Base-by-base conservation (phyloP, 2,329 filamentous ascomycete genomes). In the Aspergillus flavus region DNA sequence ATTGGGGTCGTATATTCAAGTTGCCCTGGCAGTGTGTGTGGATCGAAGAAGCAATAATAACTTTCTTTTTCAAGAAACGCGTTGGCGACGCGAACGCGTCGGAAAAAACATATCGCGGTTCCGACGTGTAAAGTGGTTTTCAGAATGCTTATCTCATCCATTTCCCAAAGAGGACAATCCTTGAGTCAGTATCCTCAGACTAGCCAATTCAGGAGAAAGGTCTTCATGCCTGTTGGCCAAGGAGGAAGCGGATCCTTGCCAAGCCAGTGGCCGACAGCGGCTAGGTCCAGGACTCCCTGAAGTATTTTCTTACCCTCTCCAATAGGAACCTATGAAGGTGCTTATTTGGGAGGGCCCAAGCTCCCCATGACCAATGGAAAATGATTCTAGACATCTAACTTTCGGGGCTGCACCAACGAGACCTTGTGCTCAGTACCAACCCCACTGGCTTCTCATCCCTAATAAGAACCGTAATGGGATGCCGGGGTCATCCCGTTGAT, bases 61-160 rank as follows among this genome's bases (percentile, higher is more conserved):
- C 23, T 58, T 52, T 61, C 58, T 48, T 41, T 41, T 59, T 30
- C 36, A 43, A 62, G 74, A 69, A 46, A 68, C 72, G 21, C 52
- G 52, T 23, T 11, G 26, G 10, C 2, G 9, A 39, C 52, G 52
- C 52, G 52, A 55, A 55, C 52, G 69, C 69, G 69, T 66, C 72
- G 74, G 70, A 28, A 3, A 41, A 66, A 58, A 1, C 30, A 67
- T 71, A 50, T 67, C 65, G 63, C 71, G 10, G 0, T 3, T 2
- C 65, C 60, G 66, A 75, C 74, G 75, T 71, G 75, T 76, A 67
- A 76, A 77, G 75, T 76, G 73, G 65, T 76, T 75, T 74, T 58
- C 34, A 6, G 34, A 36, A 39, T 54, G 19, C 14, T 34, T 61
- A 36, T 34, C 28, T 45, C 30, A 48, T 64, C 11, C 14, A 36